Conservation (phyloP, 2,329 filamentous ascomycete genomes). For the Calonectria naviculata region DNA sequence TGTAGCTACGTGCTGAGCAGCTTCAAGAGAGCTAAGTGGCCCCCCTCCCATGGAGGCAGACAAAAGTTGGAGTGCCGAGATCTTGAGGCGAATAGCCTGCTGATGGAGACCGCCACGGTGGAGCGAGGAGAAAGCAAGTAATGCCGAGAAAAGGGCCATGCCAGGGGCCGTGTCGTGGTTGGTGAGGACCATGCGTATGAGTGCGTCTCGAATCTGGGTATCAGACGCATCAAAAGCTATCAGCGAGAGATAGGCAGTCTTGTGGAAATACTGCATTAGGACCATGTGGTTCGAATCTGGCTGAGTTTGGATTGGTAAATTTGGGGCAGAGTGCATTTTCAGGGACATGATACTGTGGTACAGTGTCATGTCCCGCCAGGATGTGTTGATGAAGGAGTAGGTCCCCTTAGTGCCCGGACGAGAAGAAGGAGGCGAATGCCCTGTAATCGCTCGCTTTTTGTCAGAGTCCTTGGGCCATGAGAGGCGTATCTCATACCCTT, state of each 20-base stretch:
- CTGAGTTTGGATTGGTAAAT: background rate
- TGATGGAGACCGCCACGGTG: slow-evolving; percentile 16
- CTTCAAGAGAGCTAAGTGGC: background rate
- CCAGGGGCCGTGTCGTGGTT: slow-evolving; percentile 16
- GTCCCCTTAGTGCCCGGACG: background rate
- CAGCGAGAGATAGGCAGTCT: slow-evolving; percentile 20
- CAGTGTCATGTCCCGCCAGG: slow-evolving; percentile 18
- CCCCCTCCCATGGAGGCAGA: slow-evolving; percentile 8
- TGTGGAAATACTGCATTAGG: slow-evolving; percentile 25
- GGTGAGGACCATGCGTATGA: slow-evolving; percentile 4
- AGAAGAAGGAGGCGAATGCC: background rate
- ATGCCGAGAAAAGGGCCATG: slow-evolving; percentile 23
- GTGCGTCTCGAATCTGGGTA: slow-evolving; percentile 21
- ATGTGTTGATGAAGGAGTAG: slow-evolving; percentile 25
- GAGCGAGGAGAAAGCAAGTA: slow-evolving; percentile 31
- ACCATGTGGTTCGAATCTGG: slow-evolving; percentile 6
- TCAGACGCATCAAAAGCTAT: slow-evolving; percentile 15
- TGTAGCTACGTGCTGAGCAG: slow-evolving; percentile 30
- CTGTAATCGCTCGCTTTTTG: slow-evolving; percentile 20
- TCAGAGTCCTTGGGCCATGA: slow-evolving; percentile 30
- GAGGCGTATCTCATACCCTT: slow-evolving; percentile 27
- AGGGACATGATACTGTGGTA: background rate
- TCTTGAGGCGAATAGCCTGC: slow-evolving; percentile 22
- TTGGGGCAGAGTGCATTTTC: background rate
- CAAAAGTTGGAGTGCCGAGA: slow-evolving; percentile 22